These are phyloP conservation scores for Eremothecium gossypii DNA, from an alignment of 1,139 yeast species.

Conservation along the genomic window DNA sequence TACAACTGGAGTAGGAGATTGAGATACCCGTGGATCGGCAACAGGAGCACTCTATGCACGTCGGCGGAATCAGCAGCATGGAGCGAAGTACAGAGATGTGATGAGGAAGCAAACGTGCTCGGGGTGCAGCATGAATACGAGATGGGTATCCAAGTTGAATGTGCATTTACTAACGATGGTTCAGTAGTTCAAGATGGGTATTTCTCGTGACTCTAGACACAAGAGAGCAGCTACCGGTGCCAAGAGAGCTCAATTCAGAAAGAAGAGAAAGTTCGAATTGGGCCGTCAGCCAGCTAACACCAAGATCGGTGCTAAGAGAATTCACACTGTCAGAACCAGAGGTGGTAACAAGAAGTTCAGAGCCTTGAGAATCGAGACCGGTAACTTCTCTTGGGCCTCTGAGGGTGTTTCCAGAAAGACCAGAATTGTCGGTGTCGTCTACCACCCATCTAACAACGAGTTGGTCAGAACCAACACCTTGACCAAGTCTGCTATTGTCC, in stretches of 20 bases:
- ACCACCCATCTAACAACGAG: constrained; percentile 99
- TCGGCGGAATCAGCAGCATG: too few relatives aligned
- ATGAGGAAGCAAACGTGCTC: too few relatives aligned
- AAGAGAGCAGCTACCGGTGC: constrained; percentile 99
- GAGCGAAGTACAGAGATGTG: too few relatives aligned
- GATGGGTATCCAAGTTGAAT: not conserved
- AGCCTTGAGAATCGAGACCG: constrained; percentile 98
- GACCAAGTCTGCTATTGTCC: constrained; percentile 98
- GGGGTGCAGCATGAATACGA: too few relatives aligned
- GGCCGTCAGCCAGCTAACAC: constrained; percentile 99
- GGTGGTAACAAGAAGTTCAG: constrained; percentile 99
- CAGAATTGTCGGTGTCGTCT: constrained; percentile 95
- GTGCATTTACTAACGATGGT: constrained; percentile 14
- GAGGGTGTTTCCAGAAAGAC: constrained; percentile 98
- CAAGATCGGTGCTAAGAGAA: constrained; percentile 98
- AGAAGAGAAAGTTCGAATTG: constrained; percentile 99
- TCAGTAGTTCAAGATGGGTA: constrained; percentile 66
- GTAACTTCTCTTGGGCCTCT: constrained; percentile 99
- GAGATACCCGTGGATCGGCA: too few relatives aligned
- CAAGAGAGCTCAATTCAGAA: constrained; percentile 99
- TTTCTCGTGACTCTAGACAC: constrained; percentile 99
- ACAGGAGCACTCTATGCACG: too few relatives aligned
- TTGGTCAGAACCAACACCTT: constrained; percentile 99
- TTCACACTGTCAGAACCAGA: constrained; percentile 98
- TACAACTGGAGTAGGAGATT: not conserved